These are phyloP conservation scores for Pseudocercospora fuligena DNA, from an alignment of 2,329 filamentous ascomycete genomes.

Conservation along the genomic window DNA sequence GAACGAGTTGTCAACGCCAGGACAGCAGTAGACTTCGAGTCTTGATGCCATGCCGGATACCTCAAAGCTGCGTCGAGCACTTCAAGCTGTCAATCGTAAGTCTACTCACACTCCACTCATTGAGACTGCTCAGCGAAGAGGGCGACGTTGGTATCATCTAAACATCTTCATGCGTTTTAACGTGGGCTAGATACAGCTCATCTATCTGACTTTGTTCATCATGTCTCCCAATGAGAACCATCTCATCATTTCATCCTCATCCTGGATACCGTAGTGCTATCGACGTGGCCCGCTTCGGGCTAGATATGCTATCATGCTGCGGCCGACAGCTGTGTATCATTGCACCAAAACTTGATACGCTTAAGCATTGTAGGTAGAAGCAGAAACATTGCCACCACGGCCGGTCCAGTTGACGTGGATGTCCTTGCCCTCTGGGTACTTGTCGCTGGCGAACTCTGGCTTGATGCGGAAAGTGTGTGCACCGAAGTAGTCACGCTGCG, in stretches of 20 bases:
- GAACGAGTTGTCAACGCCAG: too few relatives aligned
- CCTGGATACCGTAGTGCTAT: not conserved
- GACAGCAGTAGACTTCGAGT: too few relatives aligned
- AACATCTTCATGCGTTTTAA: slow-evolving; percentile 15
- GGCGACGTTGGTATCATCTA: not conserved
- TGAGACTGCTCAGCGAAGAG: not conserved
- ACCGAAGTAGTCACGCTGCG: slow-evolving; percentile 99
- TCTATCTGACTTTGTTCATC: slow-evolving; percentile 22
- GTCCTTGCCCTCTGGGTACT: slow-evolving; percentile 83
- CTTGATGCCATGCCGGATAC: too few relatives aligned
- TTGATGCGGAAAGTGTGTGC: slow-evolving; percentile 61
- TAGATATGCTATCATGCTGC: slow-evolving; percentile 18
- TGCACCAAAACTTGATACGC: slow-evolving; percentile 13
- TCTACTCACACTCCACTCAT: not conserved
- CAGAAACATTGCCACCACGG: slow-evolving; percentile 94
- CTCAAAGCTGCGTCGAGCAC: too few relatives aligned
- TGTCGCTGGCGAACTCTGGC: slow-evolving; percentile 54
- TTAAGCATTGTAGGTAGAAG: slow-evolving; percentile 97
- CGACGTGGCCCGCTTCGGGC: slow-evolving; percentile 16
- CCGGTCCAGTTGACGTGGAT: slow-evolving; percentile 99
- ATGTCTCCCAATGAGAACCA: slow-evolving; percentile 9
- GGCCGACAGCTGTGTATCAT: slow-evolving; percentile 14
- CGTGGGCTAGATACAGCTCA: slow-evolving; percentile 21
- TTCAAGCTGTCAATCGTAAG: not conserved
- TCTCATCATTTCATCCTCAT: slow-evolving; percentile 13